A percentile compares a stretch with the other conserved stretches of the same genome.
phyloP scores from a whole-genome alignment of 345 rosid species.

The Linum trigynum region DNA sequence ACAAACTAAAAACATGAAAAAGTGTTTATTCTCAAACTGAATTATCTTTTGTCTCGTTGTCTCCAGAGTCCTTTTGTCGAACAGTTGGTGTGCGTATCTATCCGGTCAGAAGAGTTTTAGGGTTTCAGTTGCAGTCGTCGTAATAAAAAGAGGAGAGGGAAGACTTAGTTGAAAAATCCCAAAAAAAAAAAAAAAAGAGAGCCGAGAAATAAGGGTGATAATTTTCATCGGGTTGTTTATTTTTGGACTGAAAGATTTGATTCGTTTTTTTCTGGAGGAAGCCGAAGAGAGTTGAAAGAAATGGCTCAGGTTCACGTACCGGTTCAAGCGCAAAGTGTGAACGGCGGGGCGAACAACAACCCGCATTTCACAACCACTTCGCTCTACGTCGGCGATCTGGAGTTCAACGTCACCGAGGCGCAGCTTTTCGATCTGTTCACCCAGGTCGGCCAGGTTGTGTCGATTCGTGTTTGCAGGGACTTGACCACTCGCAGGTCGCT shows the following conservation, averaged over 20 bases:
- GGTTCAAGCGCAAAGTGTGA: background rate
- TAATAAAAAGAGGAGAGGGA: constrained; percentile 73
- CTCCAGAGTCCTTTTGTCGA: constrained; percentile 11
- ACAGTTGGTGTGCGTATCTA: constrained; percentile 10
- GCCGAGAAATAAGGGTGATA: background rate
- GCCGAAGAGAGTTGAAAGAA: background rate
- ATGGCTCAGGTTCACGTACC: constrained; percentile 15
- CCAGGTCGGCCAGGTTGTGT: constrained; percentile 19
- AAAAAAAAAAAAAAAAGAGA: background rate
- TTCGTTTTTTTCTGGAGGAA: constrained; percentile 2
- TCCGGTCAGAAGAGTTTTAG: constrained; percentile 2
- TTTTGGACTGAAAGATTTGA: background rate
- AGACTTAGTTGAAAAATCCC: constrained; percentile 22
- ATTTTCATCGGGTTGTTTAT: background rate
- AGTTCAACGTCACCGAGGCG: background rate
- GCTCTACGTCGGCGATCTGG: constrained; percentile 14
- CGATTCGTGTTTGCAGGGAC: constrained; percentile 25
- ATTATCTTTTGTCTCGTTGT: background rate
- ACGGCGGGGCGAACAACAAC: background rate
- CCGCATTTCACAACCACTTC: constrained; percentile 1
- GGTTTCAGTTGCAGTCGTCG: constrained; percentile 15
- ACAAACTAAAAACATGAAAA: constrained; percentile 13
- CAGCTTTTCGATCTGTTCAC: constrained; percentile 18
- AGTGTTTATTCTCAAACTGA: background rate
- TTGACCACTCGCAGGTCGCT: constrained; percentile 16